These are phyloP conservation scores for Fusarium tricinctum DNA, from an alignment of 2,329 filamentous ascomycete genomes.

Conservation along the genomic window DNA sequence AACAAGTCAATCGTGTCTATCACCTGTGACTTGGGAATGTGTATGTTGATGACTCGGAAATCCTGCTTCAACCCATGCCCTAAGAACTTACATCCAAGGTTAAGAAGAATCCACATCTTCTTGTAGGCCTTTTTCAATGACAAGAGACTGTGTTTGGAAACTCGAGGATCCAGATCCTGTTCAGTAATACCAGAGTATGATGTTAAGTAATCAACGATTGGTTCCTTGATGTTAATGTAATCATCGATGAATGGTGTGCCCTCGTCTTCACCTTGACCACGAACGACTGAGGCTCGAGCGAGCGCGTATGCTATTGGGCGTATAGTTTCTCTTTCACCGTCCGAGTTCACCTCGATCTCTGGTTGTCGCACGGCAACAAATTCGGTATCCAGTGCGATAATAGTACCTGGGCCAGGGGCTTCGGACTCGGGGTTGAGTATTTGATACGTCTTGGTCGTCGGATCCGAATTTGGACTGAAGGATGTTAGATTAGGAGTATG, in stretches of 20 bases:
- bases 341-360: constrained; percentile 95
- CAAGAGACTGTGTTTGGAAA: constrained; percentile 86
- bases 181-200: constrained; percentile 92
- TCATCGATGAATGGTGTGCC: constrained; percentile 95
- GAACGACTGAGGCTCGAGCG: constrained; percentile 91
- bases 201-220: constrained; percentile 95
- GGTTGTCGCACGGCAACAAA: constrained; percentile 94
- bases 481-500: constrained; percentile 36
- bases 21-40: constrained; percentile 89
- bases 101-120: constrained; percentile 96
- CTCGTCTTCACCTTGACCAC: constrained; percentile 82
- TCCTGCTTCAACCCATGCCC: constrained; percentile 95
- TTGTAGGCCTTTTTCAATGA: constrained; percentile 95
- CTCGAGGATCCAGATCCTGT: constrained; percentile 83
- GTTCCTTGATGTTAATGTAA: constrained; percentile 92
- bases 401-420: constrained; percentile 76
- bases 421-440: constrained; percentile 72
- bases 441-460: constrained; percentile 68
- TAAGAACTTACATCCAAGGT: constrained; percentile 92
- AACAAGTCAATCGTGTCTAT: constrained; percentile 96
- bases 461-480: constrained; percentile 57
- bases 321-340: constrained; percentile 90
- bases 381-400: constrained; percentile 93
- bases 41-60: constrained; percentile 98
- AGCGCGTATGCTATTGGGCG: constrained; percentile 91